phyloP scores from a whole-genome alignment of 2,329 filamentous ascomycete species.

The Ceratocystiopsis sp. region DNA sequence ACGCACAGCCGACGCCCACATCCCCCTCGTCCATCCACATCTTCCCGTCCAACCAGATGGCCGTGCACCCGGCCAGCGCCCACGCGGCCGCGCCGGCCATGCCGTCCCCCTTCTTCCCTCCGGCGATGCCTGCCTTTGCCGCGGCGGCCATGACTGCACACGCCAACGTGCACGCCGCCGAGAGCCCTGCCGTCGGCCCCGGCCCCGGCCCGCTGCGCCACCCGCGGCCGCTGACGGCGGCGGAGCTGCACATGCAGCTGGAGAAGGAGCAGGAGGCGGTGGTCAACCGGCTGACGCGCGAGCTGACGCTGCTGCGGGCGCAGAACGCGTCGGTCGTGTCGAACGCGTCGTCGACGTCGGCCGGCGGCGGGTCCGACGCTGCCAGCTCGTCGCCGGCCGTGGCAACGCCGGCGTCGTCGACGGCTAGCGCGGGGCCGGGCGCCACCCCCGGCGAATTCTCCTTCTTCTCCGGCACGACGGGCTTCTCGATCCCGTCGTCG shows the following conservation, averaged over 20 bases:
- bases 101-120: constrained; percentile 18
- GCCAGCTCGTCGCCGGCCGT: constrained; percentile 16
- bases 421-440: constrained; percentile 8
- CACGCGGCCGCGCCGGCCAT: constrained; percentile 15
- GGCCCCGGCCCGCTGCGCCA: constrained; percentile 66
- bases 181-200: constrained; percentile 29
- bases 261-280: constrained; percentile 94
- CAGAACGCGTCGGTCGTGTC: constrained; percentile 51
- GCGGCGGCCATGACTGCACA: constrained; percentile 3
- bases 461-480: constrained; percentile 37
- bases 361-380: constrained; percentile 21
- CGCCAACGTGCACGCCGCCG: constrained; percentile 5
- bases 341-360: constrained; percentile 45
- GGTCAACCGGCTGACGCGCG: constrained; percentile 83
- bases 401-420: constrained; percentile 7
- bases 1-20: constrained; percentile 20
- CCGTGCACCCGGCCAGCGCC: constrained; percentile 23
- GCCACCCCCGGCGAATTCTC: constrained; percentile 18
- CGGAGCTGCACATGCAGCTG: constrained; percentile 74
- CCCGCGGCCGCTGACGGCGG: constrained; percentile 71
- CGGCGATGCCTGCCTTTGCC: constrained; percentile 8
- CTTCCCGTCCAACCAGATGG: constrained; percentile 37
- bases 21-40: constrained; percentile 35
- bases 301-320: constrained; percentile 66
- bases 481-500: constrained; percentile 38